Base-by-base conservation (phyloP, 768 basidiomycete genomes). In the Lentinula sp. region DNA sequence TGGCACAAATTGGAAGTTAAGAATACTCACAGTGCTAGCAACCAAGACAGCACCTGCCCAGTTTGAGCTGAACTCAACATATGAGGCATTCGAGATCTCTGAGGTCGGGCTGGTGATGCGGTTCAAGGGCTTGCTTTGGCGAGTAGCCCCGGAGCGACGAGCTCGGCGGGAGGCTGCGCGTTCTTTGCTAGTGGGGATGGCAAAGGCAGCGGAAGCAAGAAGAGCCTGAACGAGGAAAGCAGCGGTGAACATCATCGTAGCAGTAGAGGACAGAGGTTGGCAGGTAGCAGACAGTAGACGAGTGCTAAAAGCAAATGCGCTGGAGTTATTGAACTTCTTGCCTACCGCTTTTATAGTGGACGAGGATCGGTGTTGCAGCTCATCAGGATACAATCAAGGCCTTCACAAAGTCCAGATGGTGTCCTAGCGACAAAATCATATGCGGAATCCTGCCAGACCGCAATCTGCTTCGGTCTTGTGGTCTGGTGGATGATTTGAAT, bases 11-110 rank as follows among this genome's bases (percentile, higher is more conserved):
- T 7, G 13, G 37, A 18, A 43, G 21, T 15, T 1, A 15, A 46
- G 9, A 52, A n/a, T 16, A 34, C 40, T 46, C 15, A 40, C 45
- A 35, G 61, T 55, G 32, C 35, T 59, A 2, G 45, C 57, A 49
- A 59, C 37, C 49, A 60, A 60, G 23, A 60, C 50, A 34, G 59
- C 59, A 21, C 59, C 59, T 16, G 59, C 48, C 59, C 59, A 60
- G 59, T 60, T 60, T n/a, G 34, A 34, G 28, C 49, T 52, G 59
- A 51, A 60, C 49, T 51, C 50, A 16, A 31, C 45, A 49, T 60
- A 49, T 11, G 59, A 49, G 39, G 50, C 39, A 49, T 60, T 60
- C 11, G 45, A 37, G 31, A 49, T 28, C n/a, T 32, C 57, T 32
- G 56, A 32, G 15, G 28, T 32, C 18, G 37, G 59, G 28, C 40